Conservation (phyloP, 176 grass and related monocot species). For the Cymbopogon citratus region DNA sequence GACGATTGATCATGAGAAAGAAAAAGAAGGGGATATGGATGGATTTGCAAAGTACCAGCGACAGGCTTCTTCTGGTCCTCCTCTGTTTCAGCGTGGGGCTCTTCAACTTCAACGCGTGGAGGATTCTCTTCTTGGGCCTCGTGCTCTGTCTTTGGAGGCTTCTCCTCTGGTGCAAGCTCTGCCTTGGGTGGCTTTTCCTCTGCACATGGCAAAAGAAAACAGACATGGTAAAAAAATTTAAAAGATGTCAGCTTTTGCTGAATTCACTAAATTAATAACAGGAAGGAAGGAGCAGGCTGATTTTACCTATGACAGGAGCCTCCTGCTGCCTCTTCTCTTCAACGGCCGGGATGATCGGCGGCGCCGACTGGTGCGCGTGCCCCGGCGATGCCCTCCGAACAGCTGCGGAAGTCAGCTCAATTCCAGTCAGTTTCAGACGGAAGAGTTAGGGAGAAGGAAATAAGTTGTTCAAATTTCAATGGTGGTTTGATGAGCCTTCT, state of each 20-base stretch:
- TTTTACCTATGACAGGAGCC: conserved; percentile 44
- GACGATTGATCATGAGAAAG: background rate
- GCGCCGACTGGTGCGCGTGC: background rate
- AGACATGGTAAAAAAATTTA: background rate
- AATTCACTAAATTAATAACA: background rate
- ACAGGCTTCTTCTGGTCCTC: background rate
- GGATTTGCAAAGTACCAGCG: conserved; percentile 18
- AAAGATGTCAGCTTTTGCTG: background rate
- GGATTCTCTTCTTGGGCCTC: conserved; percentile 22
- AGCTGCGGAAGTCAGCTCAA: conserved; percentile 19
- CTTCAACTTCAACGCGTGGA: background rate
- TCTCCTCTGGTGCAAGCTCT: background rate
- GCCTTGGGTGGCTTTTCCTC: conserved; percentile 24
- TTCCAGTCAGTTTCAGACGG: background rate
- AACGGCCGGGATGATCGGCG: conserved; percentile 7
- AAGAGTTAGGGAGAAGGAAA: background rate
- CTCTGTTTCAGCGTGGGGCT: conserved; percentile 3
- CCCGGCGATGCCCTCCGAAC: conserved; percentile 39
- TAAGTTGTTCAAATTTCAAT: background rate
- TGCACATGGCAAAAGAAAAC: conserved; percentile 6
- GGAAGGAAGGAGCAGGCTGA: background rate
- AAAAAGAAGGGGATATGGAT: background rate
- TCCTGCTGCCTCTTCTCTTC: conserved; percentile 24
- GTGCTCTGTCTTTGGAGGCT: background rate
- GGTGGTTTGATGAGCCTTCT: no score